Evolutionary conservation across 176 grass and related monocot species (phyloP), one percentile per base, ranked within the genome.

Genomic region (Oryza punctata): DNA sequence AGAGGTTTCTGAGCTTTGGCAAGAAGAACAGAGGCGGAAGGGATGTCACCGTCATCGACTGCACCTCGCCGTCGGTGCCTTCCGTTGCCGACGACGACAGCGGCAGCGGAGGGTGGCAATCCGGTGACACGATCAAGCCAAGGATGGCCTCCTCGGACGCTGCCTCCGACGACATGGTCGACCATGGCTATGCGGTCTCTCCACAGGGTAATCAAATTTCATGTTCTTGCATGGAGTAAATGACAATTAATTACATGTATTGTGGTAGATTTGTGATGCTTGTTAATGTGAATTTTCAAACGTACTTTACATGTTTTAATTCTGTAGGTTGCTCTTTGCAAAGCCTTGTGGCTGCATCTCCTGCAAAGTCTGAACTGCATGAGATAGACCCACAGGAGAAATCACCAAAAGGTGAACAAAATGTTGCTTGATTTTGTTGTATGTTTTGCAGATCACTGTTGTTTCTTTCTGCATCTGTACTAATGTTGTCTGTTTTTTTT

Each of bases 1-100:
- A 90, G 77, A 88, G 46, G 72, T 85, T 94, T 13, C 76, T 97
- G 49, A 94, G 88, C 70, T 94, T 97, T 24, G 85, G 94, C 12
- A 92, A 83, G 80, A 97, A 90, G 72, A 88, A 77, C 82, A 94
- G 72, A 37, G 85, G 76, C 70, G 21, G 57, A 7, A 40, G 16
- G 2, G 89, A 90, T 26, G 88, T 50, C 70, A 87, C 85, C 5
- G 80, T 86, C 46, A 87, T 83, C 27, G 85, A 87, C 45, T 90
- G 85, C 84, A 76, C 85, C 25, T 78, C 88, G 44, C 86, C 78
- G 60, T 85, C 88, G 11, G 71, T 84, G 67, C 60, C 73, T 45
- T 88, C 80, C 46, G 27, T 76, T 28, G 83, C 52, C 7, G 87
- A 91, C 29, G 78, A 91, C 35, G 75, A 81, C 38, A 54, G 50